A percentile compares a stretch with the other conserved stretches of the same genome.
These are phyloP conservation scores for Fusarium verrucosum DNA, from an alignment of 2,329 filamentous ascomycete genomes.

Conservation along the genomic window DNA sequence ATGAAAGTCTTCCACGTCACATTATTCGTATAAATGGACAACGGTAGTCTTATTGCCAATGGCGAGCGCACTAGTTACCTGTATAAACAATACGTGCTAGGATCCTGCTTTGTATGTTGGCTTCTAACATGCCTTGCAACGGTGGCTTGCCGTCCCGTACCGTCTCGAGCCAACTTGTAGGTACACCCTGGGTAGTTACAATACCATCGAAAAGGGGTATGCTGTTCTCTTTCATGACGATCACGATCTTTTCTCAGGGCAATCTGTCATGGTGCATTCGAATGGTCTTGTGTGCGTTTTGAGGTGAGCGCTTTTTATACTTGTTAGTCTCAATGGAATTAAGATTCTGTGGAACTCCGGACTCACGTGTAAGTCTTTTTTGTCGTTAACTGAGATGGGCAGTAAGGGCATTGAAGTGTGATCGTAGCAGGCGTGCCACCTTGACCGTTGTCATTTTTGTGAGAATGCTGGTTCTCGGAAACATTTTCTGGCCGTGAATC, in stretches of 20 bases:
- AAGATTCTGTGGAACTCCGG: fast-evolving
- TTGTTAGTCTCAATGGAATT: neutral
- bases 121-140: neutral
- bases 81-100: neutral
- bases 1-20: too few species aligned
- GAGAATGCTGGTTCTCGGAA: too few species aligned
- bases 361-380: neutral
- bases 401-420: neutral
- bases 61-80: neutral
- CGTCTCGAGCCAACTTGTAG: neutral
- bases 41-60: neutral
- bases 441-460: neutral
- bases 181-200: neutral
- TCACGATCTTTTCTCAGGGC: neutral
- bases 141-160: neutral
- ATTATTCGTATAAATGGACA: neutral
- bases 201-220: neutral
- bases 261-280: neutral
- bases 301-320: neutral
- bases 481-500: constrained; percentile 3
- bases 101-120: neutral
- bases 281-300: neutral
- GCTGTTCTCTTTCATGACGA: neutral
- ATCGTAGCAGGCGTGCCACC: neutral
- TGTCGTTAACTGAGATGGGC: neutral